These are phyloP conservation scores for Hevea brasiliensis DNA, from an alignment of 345 rosid genomes.

Conservation along the genomic window DNA sequence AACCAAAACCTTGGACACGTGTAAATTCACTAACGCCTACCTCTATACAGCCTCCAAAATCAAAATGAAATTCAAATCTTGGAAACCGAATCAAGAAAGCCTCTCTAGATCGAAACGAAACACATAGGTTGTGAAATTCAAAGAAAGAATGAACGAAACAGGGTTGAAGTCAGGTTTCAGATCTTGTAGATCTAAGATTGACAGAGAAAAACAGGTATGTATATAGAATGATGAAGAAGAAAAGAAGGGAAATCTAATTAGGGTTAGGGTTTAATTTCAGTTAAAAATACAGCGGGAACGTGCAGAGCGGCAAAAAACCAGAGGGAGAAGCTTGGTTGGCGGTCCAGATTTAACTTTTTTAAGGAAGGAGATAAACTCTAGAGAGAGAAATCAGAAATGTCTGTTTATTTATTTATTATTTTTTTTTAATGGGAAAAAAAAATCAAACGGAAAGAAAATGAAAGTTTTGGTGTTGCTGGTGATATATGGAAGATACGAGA, in stretches of 20 bases:
- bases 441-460: constrained; percentile 7
- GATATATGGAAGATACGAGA: constrained; percentile 48
- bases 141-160: neutral
- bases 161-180: constrained; percentile 19
- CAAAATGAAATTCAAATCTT: constrained; percentile 11
- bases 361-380: constrained; percentile 19
- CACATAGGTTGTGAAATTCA: neutral
- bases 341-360: constrained; percentile 56
- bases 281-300: constrained; percentile 47
- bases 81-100: constrained; percentile 16
- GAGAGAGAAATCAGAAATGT: constrained; percentile 12
- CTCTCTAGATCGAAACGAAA: constrained; percentile 18
- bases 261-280: constrained; percentile 49
- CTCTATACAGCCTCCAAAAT: constrained; percentile 12
- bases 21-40: constrained; percentile 15
- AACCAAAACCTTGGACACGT: neutral
- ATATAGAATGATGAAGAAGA: neutral
- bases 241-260: constrained; percentile 13
- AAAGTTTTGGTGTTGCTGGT: constrained; percentile 20
- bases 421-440: neutral
- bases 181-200: constrained; percentile 44
- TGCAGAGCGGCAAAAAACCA: constrained; percentile 58
- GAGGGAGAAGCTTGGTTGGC: constrained; percentile 48
- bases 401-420: neutral
- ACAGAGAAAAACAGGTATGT: neutral